Conservation (phyloP, 2,329 filamentous ascomycete genomes). For the Verticillium dahliae region DNA sequence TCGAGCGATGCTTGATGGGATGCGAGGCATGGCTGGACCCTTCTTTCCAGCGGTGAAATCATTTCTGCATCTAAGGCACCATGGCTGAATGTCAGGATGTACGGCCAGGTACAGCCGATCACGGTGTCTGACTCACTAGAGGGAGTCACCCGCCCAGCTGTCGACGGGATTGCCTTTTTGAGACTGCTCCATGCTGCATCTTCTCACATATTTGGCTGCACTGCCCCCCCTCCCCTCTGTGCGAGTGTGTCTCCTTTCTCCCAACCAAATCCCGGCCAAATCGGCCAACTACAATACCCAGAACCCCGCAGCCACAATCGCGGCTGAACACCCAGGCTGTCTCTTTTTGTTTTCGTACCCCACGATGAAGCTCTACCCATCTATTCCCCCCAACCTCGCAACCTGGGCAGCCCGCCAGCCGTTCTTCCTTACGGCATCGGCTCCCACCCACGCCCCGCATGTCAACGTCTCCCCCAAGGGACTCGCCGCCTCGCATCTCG, state of each 20-base stretch:
- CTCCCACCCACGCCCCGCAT: conserved; percentile 60
- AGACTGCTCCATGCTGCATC: neutral
- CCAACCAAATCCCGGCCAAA: neutral
- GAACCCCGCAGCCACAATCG: conserved; percentile 1
- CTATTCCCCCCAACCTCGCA: conserved; percentile 47
- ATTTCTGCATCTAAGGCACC: neutral
- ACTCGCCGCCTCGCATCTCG: conserved; percentile 54
- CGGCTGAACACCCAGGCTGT: neutral
- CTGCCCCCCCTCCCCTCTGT: neutral
- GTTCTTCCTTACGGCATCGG: conserved; percentile 70
- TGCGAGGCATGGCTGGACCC: neutral
- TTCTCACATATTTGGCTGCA: neutral
- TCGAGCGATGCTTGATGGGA: neutral
- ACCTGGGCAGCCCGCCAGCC: conserved; percentile 61
- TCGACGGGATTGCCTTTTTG: neutral
- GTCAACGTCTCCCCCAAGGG: conserved; percentile 76
- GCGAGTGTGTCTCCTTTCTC: neutral
- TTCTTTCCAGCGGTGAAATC: neutral
- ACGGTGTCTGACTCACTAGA: conserved; percentile 6
- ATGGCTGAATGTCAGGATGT: neutral
- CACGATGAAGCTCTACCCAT: conserved; percentile 54
- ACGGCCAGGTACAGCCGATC: neutral
- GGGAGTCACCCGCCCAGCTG: conserved; percentile 6
- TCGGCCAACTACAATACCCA: neutral
- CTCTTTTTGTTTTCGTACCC: conserved; percentile 14